Evolutionary conservation across 139 green algal genomes (phyloP).

Genomic region (Diplosphaera chodatii): DNA sequence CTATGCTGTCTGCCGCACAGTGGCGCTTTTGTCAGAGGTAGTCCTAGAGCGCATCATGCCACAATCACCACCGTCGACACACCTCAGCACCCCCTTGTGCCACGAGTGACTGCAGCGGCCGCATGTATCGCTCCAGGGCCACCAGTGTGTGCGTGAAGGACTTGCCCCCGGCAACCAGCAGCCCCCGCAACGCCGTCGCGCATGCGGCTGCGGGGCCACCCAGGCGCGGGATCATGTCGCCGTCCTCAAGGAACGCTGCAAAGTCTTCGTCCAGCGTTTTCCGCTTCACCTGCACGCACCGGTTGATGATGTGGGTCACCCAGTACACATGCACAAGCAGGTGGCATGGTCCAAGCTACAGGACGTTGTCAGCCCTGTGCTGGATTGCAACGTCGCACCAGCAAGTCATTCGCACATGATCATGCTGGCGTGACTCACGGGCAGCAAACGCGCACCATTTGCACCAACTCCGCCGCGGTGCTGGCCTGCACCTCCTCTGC

Average conservation of each 20-base stretch:
- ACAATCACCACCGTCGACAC: no score
- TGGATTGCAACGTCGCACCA: no score
- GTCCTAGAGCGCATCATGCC: no score
- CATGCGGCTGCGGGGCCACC: slow-evolving; percentile 24
- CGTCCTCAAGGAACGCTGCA: slow-evolving; percentile 14
- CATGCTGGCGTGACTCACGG: no score
- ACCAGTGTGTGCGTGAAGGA: slow-evolving; percentile 75
- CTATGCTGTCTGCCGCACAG: no score
- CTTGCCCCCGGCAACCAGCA: slow-evolving; percentile 75
- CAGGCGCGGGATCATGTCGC: slow-evolving; percentile 24
- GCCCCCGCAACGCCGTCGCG: slow-evolving; percentile 40
- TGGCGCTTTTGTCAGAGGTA: no score
- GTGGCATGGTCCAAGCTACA: no score
- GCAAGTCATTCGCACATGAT: no score
- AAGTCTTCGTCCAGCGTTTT: slow-evolving; percentile 22
- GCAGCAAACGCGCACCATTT: slow-evolving; percentile 23
- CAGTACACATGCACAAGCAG: no score
- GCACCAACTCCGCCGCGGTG: slow-evolving; percentile 33
- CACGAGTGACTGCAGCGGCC: slow-evolving; percentile 33
- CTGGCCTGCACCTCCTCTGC: slow-evolving; percentile 7
- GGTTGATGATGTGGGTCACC: no score
- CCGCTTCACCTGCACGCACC: slow-evolving; percentile 1
- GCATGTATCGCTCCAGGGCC: slow-evolving; percentile 68
- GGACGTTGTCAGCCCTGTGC: no score
- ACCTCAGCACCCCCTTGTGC: no score